Evolutionary conservation across 768 basidiomycete genomes (phyloP).

Genomic region (Macrolepiota fuliginosa): DNA sequence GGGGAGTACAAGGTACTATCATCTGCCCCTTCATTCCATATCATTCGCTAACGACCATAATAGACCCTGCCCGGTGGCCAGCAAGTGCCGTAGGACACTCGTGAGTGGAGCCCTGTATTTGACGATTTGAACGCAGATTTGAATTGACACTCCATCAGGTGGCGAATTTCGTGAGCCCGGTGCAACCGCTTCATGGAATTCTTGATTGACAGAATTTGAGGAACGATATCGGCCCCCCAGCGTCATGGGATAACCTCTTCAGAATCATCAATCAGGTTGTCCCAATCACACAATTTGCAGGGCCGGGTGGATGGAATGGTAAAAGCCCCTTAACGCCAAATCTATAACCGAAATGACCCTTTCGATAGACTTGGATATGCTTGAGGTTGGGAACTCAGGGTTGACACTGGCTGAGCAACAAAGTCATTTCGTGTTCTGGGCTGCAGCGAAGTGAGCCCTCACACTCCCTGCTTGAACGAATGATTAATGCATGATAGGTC

Average conservation of each 20-base stretch:
- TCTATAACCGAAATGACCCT: not conserved
- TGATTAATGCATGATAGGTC: constrained; percentile 23
- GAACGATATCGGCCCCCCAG: constrained; percentile 46
- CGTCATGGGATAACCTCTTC: constrained; percentile 45
- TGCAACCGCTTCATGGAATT: not conserved
- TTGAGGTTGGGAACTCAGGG: constrained; percentile 49
- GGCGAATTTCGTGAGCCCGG: constrained; percentile 42
- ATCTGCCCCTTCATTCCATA: not conserved
- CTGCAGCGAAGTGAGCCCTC: constrained; percentile 39
- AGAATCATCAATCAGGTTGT: constrained; percentile 52
- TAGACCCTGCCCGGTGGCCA: constrained; percentile 51
- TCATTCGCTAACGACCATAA: not conserved
- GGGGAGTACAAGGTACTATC: constrained; percentile 41
- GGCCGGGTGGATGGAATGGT: constrained; percentile 43
- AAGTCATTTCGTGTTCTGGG: constrained; percentile 53
- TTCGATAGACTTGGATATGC: constrained; percentile 44
- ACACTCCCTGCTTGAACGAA: not conserved
- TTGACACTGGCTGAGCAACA: constrained; percentile 41
- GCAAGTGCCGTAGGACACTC: constrained; percentile 44
- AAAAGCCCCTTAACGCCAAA: not conserved
- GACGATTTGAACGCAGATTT: not conserved
- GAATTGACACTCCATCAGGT: constrained; percentile 17
- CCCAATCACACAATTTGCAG: constrained; percentile 47
- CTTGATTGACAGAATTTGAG: constrained; percentile 20
- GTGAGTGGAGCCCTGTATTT: constrained; percentile 19